Conservation (phyloP, 495 filamentous ascomycete genomes). For the Penicillium salamii region DNA sequence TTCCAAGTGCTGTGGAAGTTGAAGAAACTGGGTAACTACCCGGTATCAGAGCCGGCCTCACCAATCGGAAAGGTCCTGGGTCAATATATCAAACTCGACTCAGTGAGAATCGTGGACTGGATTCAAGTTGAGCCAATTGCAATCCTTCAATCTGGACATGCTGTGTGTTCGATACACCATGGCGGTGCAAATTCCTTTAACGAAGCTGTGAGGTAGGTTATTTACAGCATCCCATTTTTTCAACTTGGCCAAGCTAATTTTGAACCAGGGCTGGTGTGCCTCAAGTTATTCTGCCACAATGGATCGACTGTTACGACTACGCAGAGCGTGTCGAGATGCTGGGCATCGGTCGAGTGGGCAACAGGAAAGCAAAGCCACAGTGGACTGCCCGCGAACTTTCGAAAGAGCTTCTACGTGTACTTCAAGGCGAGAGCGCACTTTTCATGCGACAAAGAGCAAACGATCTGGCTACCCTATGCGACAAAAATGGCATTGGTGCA, state of each 20-base stretch:
- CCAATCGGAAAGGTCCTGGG: neutral
- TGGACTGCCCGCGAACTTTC: neutral
- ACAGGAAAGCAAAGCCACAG: neutral
- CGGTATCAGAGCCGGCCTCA: neutral
- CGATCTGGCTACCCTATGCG: no score
- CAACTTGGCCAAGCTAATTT: neutral
- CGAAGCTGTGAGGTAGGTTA: slow-evolving; percentile 2
- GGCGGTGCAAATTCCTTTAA: slow-evolving; percentile 1
- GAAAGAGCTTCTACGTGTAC: neutral
- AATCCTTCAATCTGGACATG: neutral
- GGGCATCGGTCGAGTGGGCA: neutral
- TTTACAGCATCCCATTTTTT: no score
- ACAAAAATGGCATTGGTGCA: no score
- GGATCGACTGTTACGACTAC: slow-evolving; percentile 1
- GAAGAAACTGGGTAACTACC: neutral
- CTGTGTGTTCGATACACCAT: slow-evolving; percentile 1
- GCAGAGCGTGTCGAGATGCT: slow-evolving; percentile 55
- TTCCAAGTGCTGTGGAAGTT: slow-evolving; percentile 3
- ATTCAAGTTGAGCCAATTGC: neutral
- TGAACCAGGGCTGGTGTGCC: neutral
- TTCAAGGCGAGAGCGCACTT: neutral
- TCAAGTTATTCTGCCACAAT: neutral
- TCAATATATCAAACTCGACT: neutral
- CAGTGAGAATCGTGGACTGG: slow-evolving; percentile 1
- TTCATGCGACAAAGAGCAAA: no score